Evolutionary conservation across 2,329 filamentous ascomycete genomes (phyloP).

Genomic region (Sphaerulina musiva): DNA sequence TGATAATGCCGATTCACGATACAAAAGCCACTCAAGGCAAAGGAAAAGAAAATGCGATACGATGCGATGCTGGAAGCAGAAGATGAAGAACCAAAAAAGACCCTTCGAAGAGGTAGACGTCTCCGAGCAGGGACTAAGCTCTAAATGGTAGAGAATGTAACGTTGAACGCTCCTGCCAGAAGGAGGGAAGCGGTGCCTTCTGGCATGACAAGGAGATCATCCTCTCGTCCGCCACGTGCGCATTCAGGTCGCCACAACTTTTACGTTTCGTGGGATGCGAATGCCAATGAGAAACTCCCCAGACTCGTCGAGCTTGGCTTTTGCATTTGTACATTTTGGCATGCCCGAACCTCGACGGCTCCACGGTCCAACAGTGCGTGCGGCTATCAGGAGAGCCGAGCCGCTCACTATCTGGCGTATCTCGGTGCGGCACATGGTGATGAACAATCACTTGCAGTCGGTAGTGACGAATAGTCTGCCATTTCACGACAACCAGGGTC

Average conservation of each 20-base stretch:
- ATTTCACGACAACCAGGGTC: background rate
- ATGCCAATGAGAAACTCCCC: background rate
- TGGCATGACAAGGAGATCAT: background rate
- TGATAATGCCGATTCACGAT: slow-evolving; percentile 2
- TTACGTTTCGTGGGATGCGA: background rate
- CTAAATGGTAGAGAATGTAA: slow-evolving; percentile 2
- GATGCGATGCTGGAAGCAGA: background rate
- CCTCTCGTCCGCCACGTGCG: background rate
- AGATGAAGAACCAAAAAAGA: background rate
- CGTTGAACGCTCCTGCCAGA: slow-evolving; percentile 11
- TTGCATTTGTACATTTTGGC: background rate
- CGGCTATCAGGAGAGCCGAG: background rate
- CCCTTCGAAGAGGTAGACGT: background rate
- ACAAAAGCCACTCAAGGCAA: background rate
- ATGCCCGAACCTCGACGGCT: background rate
- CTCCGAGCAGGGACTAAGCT: slow-evolving; percentile 12
- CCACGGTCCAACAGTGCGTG: too few relatives aligned
- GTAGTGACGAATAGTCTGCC: background rate
- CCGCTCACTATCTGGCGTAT: background rate
- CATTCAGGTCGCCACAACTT: background rate
- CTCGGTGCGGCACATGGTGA: background rate
- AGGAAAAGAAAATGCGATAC: background rate
- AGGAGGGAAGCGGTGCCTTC: slow-evolving; percentile 3
- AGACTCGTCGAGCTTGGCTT: background rate
- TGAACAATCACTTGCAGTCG: background rate